Percentiles rank a stretch among this genome's conserved stretches.
phyloP scores from a whole-genome alignment of 78 protist genomes.

The Chrysochromulina parva region DNA sequence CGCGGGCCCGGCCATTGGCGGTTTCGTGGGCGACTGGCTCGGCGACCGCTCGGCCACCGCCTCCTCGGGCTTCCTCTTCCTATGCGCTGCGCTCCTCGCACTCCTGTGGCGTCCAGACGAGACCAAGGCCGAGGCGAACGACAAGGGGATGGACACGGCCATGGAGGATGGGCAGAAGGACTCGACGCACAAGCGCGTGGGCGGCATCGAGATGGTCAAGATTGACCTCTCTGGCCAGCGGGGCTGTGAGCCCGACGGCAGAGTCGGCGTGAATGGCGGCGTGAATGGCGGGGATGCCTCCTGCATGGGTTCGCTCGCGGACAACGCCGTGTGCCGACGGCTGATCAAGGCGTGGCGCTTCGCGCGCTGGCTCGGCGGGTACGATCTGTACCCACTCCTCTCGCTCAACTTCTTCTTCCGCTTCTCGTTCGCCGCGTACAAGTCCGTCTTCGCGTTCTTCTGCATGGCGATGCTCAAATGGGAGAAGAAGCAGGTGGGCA shows the following conservation, averaged over 20 bases:
- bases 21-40: neutral
- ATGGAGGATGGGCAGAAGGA: neutral
- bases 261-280: too few species aligned
- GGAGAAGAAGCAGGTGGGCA: neutral
- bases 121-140: neutral
- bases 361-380: neutral
- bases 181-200: neutral
- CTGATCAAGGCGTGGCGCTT: too few species aligned
- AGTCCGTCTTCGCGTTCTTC: neutral
- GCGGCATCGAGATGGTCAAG: too few species aligned
- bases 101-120: neutral
- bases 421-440: slow-evolving; percentile 16
- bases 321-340: too few species aligned
- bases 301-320: too few species aligned
- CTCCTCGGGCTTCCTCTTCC: neutral
- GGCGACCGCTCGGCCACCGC: neutral
- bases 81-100: neutral
- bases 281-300: too few species aligned
- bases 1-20: neutral
- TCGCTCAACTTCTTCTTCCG: slow-evolving; percentile 7
- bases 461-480: neutral
- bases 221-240: too few species aligned
- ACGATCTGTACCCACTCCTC: neutral
- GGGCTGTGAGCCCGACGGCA: too few species aligned
- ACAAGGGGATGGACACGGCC: too few species aligned